Base-by-base conservation (phyloP, 2,329 filamentous ascomycete genomes). In the Orbilia brochopaga region DNA sequence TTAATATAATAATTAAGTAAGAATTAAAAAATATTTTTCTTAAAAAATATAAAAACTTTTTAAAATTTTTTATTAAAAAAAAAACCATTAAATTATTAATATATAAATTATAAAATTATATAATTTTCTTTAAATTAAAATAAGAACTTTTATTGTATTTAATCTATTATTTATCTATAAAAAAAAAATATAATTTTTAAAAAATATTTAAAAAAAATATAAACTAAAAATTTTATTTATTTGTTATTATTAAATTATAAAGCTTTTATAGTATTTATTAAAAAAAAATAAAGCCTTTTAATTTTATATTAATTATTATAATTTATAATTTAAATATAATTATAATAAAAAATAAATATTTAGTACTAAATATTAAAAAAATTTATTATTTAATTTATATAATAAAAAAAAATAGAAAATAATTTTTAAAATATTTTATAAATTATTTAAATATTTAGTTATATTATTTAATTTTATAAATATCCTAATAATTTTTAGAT, bases 21-120 rank as follows among this genome's bases (percentile, higher is more conserved):
- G n/a, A 21, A 58, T 27, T 7, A 24, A 48, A 27, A 27, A 24
- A 40, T 32, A 35, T n/a, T 57, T 30, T 44, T 30, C 23, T 48
- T 6, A 6, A 58, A 65, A 7, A 37, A 21, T 62, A 56, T 53
- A 17, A 23, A 53, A 42, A 62, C 2, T 62, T 55, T 53, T 35
- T 51, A 55, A 6, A 56, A 55, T 35, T 19, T 30, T 46, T 59
- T 53, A 37, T 42, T 46, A 17, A 46, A 30, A 48, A 46, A 54
- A 62, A 10, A 21, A 35, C 19, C 5, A 35, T 4, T 24, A 52
- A 56, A 35, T 56, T 62, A 5, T 24, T 62, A 53, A 35, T 30
- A 35, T 32, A 62, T 62, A 17, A 55, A 40, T 55, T 7, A 11
- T n/a, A 56, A 23, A 62, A 11, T 55, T 53, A 23, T 44, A 42